A percentile compares a stretch with the other conserved stretches of the same genome.
phyloP scores from a whole-genome alignment of 805 yeast species.

The Myxozyma mucilagina region DNA sequence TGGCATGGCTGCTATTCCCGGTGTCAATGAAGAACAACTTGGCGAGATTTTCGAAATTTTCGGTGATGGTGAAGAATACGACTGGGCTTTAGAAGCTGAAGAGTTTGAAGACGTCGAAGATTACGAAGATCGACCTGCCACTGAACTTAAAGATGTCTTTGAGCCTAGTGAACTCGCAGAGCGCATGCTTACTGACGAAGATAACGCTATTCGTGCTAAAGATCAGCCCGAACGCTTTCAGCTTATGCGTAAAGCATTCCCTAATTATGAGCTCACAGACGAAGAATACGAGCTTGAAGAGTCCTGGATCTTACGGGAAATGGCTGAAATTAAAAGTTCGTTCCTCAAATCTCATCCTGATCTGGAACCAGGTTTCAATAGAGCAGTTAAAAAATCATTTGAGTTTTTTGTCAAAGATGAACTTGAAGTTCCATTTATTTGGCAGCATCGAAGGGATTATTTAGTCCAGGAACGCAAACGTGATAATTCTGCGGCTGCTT shows the following conservation, averaged over 20 bases:
- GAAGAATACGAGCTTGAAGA: slow-evolving; percentile 72
- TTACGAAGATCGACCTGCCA: slow-evolving; percentile 38
- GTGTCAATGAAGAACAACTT: slow-evolving; percentile 83
- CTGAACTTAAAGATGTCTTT: slow-evolving; percentile 74
- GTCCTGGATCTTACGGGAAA: slow-evolving; percentile 72
- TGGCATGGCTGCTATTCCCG: slow-evolving; percentile 38
- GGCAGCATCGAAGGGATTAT: slow-evolving; percentile 93
- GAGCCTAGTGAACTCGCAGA: slow-evolving; percentile 92
- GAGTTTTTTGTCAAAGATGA: slow-evolving; percentile 73
- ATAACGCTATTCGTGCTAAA: slow-evolving; percentile 78
- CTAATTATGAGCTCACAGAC: slow-evolving; percentile 60
- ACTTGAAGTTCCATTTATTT: slow-evolving; percentile 90
- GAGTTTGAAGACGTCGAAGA: slow-evolving; percentile 51
- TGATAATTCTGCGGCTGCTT: slow-evolving; percentile 39
- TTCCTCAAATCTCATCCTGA: slow-evolving; percentile 44
- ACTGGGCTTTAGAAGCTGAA: slow-evolving; percentile 96
- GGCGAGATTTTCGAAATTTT: slow-evolving; percentile 93
- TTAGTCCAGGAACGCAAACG: slow-evolving; percentile 51
- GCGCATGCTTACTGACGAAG: slow-evolving; percentile 87
- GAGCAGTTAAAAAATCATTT: slow-evolving; percentile 69
- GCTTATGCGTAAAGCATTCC: slow-evolving; percentile 64
- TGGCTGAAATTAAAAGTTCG: slow-evolving; percentile 57
- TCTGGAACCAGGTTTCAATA: slow-evolving; percentile 51
- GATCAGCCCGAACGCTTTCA: slow-evolving; percentile 95
- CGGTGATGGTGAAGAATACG: slow-evolving; percentile 96